Conservation (phyloP, 495 filamentous ascomycete species). For the Extremus antarcticus region DNA sequence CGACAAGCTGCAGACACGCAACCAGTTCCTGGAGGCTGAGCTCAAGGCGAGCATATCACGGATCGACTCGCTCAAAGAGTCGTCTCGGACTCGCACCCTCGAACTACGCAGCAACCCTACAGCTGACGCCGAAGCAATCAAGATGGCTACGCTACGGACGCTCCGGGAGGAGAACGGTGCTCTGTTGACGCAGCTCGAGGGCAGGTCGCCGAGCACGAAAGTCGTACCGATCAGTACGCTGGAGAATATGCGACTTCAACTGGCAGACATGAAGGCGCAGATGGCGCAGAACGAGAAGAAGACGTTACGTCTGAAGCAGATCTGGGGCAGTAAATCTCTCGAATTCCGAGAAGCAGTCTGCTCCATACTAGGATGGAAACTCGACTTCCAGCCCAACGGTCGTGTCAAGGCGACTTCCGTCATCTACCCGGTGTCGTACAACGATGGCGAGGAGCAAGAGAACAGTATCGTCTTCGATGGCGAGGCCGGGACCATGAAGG, state of each 20-base stretch:
- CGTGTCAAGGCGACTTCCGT: constrained; percentile 76
- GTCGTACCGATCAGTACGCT: constrained; percentile 66
- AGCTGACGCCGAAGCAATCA: constrained; percentile 66
- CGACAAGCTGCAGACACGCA: constrained; percentile 52
- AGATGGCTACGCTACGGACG: constrained; percentile 60
- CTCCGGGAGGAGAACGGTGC: constrained; percentile 77
- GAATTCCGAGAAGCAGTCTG: constrained; percentile 93
- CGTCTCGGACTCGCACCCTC: constrained; percentile 72
- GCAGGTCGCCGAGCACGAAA: constrained; percentile 31
- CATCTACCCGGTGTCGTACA: constrained; percentile 52
- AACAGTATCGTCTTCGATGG: constrained; percentile 95
- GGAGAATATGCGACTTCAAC: constrained; percentile 57
- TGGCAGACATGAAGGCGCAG: constrained; percentile 56
- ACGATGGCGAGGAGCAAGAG: constrained; percentile 48
- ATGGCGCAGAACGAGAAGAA: constrained; percentile 79
- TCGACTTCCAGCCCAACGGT: constrained; percentile 87
- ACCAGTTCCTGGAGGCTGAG: constrained; percentile 60
- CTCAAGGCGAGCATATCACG: constrained; percentile 60
- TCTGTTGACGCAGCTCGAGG: constrained; percentile 65
- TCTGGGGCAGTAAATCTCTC: constrained; percentile 74
- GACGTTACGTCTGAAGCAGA: constrained; percentile 73
- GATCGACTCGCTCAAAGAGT: constrained; percentile 56
- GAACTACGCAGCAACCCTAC: constrained; percentile 86
- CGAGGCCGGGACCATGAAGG: constrained; percentile 93
- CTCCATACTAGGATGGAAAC: constrained; percentile 77